Evolutionary conservation across 2,329 filamentous ascomycete genomes (phyloP).

Genomic region (Apiospora aurea): DNA sequence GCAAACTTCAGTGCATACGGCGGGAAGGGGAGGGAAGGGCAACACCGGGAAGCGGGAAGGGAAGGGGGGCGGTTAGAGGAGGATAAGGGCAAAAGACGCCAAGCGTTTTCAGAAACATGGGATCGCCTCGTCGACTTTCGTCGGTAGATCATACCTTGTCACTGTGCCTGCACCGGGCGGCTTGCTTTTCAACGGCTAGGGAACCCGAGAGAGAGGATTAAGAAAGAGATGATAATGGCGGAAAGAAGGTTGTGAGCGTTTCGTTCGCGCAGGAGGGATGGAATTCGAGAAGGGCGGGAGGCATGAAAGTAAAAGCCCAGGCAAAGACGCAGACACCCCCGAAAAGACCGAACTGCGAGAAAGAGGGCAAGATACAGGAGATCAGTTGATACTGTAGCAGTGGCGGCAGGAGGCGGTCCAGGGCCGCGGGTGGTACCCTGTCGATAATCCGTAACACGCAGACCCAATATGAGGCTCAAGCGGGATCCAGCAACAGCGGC

Average conservation of each 20-base stretch:
- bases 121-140: slow-evolving; percentile 22
- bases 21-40: slow-evolving; percentile 22
- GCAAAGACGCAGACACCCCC: neutral
- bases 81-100: slow-evolving; percentile 26
- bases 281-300: slow-evolving; percentile 11
- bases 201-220: slow-evolving; percentile 8
- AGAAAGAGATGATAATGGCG: slow-evolving; percentile 12
- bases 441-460: slow-evolving; percentile 28
- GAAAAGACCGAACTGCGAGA: slow-evolving; percentile 3
- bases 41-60: slow-evolving; percentile 1
- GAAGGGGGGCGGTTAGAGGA: slow-evolving; percentile 22
- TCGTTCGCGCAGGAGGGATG: slow-evolving; percentile 14
- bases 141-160: slow-evolving; percentile 29
- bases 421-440: slow-evolving; percentile 22
- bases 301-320: slow-evolving; percentile 17
- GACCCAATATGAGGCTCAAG: slow-evolving; percentile 24
- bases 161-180: slow-evolving; percentile 31
- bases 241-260: slow-evolving; percentile 8
- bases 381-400: neutral
- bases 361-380: neutral
- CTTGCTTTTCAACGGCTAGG: slow-evolving; percentile 26
- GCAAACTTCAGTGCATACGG: slow-evolving; percentile 23
- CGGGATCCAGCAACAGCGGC: slow-evolving; percentile 21
- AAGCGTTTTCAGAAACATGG: slow-evolving; percentile 28
- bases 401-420: slow-evolving; percentile 17